These are phyloP conservation scores for Sporothrix curviconia DNA, from an alignment of 2,329 filamentous ascomycete genomes.

Conservation along the genomic window DNA sequence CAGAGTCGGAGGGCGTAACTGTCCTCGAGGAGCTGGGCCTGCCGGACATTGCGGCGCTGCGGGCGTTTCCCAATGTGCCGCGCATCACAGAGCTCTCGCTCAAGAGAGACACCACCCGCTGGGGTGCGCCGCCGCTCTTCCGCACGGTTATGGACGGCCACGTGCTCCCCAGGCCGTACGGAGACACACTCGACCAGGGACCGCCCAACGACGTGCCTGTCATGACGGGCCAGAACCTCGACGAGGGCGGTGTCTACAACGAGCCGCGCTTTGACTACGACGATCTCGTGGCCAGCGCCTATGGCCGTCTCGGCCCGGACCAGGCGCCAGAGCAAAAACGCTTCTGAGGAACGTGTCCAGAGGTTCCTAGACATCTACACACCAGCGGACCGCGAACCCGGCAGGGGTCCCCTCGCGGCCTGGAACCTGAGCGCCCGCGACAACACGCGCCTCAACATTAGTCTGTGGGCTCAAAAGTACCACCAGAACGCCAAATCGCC, in stretches of 20 bases:
- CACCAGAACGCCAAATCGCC: not conserved
- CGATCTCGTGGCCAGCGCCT: not conserved
- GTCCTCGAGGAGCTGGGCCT: not conserved
- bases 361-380: not conserved
- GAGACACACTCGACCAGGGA: not conserved
- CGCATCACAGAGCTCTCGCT: not conserved
- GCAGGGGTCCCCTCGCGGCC: not conserved
- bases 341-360: not conserved
- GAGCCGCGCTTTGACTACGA: not conserved
- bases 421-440: not conserved
- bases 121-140: not conserved
- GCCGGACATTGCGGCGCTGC: not conserved
- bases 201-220: not conserved
- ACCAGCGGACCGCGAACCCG: not conserved
- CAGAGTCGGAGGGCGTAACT: not conserved
- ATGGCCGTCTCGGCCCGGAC: not conserved
- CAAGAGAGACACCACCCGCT: not conserved
- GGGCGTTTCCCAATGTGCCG: not conserved
- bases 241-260: not conserved
- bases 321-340: not conserved
- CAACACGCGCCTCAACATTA: not conserved
- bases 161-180: not conserved
- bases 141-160: not conserved
- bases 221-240: not conserved
- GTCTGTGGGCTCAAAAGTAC: not conserved